phyloP scores from a whole-genome alignment of 106 monocot species.

The Apostasia ramifera region DNA sequence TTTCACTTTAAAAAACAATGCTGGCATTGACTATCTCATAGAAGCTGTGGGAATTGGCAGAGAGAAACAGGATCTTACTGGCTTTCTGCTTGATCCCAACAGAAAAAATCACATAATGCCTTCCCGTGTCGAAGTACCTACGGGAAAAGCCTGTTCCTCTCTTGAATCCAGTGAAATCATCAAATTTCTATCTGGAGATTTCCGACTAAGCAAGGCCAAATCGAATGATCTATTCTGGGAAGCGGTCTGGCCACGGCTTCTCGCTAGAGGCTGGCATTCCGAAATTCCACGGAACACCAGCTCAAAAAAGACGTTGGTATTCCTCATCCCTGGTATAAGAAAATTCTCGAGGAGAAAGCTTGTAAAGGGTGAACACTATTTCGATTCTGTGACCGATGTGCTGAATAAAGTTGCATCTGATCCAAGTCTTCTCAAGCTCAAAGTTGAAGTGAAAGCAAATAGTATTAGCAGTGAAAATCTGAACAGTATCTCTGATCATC shows the following conservation, averaged over 20 bases:
- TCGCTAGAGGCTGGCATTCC: constrained; percentile 80
- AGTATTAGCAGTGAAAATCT: constrained; percentile 14
- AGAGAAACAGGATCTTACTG: constrained; percentile 66
- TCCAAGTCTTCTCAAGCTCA: constrained; percentile 61
- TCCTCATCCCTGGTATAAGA: constrained; percentile 64
- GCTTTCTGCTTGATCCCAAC: constrained; percentile 24
- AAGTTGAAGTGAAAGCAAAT: constrained; percentile 24
- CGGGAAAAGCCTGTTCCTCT: constrained; percentile 72
- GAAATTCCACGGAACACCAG: constrained; percentile 61
- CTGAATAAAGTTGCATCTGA: constrained; percentile 75
- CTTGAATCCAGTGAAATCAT: constrained; percentile 55
- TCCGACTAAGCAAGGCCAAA: constrained; percentile 73
- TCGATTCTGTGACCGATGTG: constrained; percentile 86
- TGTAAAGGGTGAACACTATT: constrained; percentile 86
- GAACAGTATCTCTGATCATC: constrained; percentile 18
- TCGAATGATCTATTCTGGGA: constrained; percentile 97
- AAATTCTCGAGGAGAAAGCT: constrained; percentile 79
- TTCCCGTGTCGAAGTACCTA: constrained; percentile 40
- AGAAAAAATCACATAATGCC: constrained; percentile 18
- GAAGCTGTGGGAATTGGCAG: constrained; percentile 65
- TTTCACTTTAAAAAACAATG: constrained; percentile 33
- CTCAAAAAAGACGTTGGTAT: constrained; percentile 48
- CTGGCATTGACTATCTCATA: constrained; percentile 36
- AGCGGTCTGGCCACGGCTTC: constrained; percentile 94
- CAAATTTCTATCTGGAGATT: constrained; percentile 75